Evolutionary conservation across 1,139 yeast genomes (phyloP), one percentile per base, ranked within the genome.

Genomic region (Yamadazyma oceani): DNA sequence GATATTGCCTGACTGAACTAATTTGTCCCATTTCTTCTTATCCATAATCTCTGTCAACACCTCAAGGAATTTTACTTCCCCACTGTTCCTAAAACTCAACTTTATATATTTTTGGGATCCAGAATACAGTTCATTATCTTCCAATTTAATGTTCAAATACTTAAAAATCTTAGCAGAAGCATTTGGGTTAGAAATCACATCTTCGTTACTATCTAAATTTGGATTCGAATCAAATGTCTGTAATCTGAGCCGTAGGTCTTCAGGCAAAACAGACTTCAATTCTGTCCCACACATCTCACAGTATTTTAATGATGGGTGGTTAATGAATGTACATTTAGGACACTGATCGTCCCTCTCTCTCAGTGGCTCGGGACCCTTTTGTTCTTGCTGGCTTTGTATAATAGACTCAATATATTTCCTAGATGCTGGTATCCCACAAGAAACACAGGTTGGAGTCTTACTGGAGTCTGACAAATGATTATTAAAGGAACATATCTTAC

Each of bases 231-330:
- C 11, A n/a, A 5, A 16, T 21, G 21, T 21, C 15, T 15, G 26
- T n/a, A 46, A 32, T 28, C 42, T 43, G 11, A 34, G 35, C 29
- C 31, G 46, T 26, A 43, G 37, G 12, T 39, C 45, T 26, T 24
- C 40, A 11, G 62, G 57, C 5, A 60, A 22, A 4, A 40, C 40
- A 1, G 60, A 48, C 35, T 48, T 52, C 32, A 86, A 63, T 32
- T 74, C 71, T 0, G 83, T 68, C 0, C 96, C 96, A 63, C 97
- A 92, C 56, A 92, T 75, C 58, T 92, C 98, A 58, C 98, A 92
- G 45, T 69, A 72, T 34, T 73, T 65, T 68, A 92, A 65, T 3
- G 86, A 78, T 0, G 90, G 85, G 57, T 90, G 96, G 55, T 92
- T 92, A 12, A 78, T 66, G 53, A 90, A 92, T 0, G 97, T 92